Conservation (phyloP, 768 basidiomycete species). For the Boletus rubescentipes region DNA sequence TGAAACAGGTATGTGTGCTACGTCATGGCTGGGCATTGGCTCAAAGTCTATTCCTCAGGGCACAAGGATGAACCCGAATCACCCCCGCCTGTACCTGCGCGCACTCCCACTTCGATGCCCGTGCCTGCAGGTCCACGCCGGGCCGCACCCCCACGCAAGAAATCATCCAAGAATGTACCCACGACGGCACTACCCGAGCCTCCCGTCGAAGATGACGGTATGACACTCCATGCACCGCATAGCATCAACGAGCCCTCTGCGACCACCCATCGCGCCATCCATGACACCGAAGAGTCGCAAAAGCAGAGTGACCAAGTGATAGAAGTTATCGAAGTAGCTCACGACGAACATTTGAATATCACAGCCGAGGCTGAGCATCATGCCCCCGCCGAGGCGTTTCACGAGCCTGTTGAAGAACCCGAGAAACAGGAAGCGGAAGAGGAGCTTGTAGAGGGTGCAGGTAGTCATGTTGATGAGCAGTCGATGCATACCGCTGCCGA, state of each 20-base stretch:
- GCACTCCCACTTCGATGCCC: constrained; percentile 61
- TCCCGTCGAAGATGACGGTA: constrained; percentile 18
- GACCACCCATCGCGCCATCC: constrained; percentile 1
- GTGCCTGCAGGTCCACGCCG: constrained; percentile 72
- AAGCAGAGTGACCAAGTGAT: constrained; percentile 9
- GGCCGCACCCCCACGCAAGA: constrained; percentile 72
- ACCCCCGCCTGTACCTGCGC: constrained; percentile 32
- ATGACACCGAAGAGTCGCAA: constrained; percentile 14
- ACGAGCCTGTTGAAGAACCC: constrained; percentile 7
- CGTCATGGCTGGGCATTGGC: constrained; percentile 1
- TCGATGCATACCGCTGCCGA: constrained; percentile 2
- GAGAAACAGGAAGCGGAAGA: constrained; percentile 17
- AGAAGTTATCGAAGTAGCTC: background rate
- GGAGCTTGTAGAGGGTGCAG: constrained; percentile 5
- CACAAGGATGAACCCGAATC: constrained; percentile 27
- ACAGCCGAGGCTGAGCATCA: background rate
- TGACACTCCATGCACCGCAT: background rate
- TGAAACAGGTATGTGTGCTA: constrained; percentile 18
- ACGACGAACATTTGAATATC: background rate
- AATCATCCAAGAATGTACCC: constrained; percentile 52
- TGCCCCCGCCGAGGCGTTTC: constrained; percentile 1
- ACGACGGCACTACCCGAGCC: constrained; percentile 30
- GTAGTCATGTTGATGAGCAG: background rate
- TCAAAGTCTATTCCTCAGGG: constrained; percentile 18
- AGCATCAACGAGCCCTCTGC: constrained; percentile 1